A percentile compares a stretch with the other conserved stretches of the same genome.
Evolutionary conservation across 2,329 filamentous ascomycete species (phyloP).

Genomic region (Helotiales sp.): DNA sequence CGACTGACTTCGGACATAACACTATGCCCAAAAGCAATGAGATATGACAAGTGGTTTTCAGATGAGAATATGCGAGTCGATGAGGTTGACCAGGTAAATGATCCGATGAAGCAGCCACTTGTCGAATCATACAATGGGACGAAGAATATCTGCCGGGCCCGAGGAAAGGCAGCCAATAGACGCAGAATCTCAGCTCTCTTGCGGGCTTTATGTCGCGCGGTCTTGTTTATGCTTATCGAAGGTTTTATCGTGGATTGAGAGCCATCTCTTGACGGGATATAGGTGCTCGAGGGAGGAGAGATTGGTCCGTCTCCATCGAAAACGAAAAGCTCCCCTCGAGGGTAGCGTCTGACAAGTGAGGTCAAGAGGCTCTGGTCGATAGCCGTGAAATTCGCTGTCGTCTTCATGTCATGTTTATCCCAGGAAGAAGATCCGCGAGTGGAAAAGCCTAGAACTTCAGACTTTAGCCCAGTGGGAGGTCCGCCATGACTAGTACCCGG

Average conservation of each 20-base stretch:
- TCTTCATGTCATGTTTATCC: slow-evolving; percentile 12
- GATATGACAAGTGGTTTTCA: slow-evolving; percentile 38
- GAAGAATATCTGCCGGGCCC: slow-evolving; percentile 46
- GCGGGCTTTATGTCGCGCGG: slow-evolving; percentile 7
- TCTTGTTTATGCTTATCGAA: slow-evolving; percentile 8
- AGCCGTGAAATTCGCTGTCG: slow-evolving; percentile 14
- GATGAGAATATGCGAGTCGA: slow-evolving; percentile 37
- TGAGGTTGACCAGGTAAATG: slow-evolving; percentile 48
- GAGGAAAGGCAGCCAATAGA: slow-evolving; percentile 40
- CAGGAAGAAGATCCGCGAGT: slow-evolving; percentile 21
- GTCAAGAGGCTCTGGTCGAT: slow-evolving; percentile 26
- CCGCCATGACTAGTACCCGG: neutral
- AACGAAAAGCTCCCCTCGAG: slow-evolving; percentile 30
- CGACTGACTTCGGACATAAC: slow-evolving; percentile 55
- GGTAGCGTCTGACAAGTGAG: slow-evolving; percentile 27
- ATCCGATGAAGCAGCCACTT: slow-evolving; percentile 46
- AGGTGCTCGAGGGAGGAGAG: slow-evolving; percentile 7
- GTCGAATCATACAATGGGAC: slow-evolving; percentile 48
- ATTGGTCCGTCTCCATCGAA: slow-evolving; percentile 28
- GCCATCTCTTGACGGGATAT: neutral
- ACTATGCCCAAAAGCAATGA: slow-evolving; percentile 44
- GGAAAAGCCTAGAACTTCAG: slow-evolving; percentile 31
- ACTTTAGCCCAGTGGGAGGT: slow-evolving; percentile 13
- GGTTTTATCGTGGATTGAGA: slow-evolving; percentile 4
- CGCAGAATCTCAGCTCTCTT: slow-evolving; percentile 27